A percentile compares a stretch with the other conserved stretches of the same genome.
Conservation (phyloP, 1,284 basidiomycete genomes). For the Cutaneotrichosporon sp. region DNA sequence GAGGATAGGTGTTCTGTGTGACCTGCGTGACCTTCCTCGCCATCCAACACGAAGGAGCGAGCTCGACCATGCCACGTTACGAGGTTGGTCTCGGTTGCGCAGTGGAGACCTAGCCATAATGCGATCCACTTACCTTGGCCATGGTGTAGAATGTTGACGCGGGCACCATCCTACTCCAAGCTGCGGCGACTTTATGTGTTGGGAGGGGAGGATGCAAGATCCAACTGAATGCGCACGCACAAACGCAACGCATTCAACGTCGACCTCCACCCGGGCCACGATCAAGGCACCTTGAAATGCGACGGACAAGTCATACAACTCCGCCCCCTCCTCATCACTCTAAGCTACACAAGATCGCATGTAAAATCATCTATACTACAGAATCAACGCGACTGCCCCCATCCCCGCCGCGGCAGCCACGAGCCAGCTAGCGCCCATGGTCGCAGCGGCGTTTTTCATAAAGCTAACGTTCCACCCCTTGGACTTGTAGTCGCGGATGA, state of each 20-base stretch:
- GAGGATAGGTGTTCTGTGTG: too few relatives aligned
- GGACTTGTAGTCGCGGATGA: background rate
- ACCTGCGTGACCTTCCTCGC: too few relatives aligned
- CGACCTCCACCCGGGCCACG: background rate
- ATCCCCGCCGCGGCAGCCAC: background rate
- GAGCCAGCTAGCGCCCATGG: background rate
- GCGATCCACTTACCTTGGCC: conserved; percentile 59
- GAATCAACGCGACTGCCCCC: background rate
- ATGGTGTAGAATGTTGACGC: conserved; percentile 51
- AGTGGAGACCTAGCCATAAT: background rate
- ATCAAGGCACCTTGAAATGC: background rate
- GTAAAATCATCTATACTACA: background rate
- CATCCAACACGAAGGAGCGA: too few relatives aligned
- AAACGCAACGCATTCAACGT: background rate
- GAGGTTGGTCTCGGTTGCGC: background rate
- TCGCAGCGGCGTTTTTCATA: background rate
- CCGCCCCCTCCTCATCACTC: too few relatives aligned
- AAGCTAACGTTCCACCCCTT: conserved; percentile 6
- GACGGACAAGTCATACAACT: too few relatives aligned
- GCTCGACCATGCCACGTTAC: too few relatives aligned
- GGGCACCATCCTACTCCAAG: conserved; percentile 24
- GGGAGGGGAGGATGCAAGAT: background rate
- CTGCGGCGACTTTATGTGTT: background rate
- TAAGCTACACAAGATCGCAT: background rate
- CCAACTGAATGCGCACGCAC: too few relatives aligned